phyloP scores from a whole-genome alignment of 176 grass and related monocot species.

The Coix lacrymajobi region DNA sequence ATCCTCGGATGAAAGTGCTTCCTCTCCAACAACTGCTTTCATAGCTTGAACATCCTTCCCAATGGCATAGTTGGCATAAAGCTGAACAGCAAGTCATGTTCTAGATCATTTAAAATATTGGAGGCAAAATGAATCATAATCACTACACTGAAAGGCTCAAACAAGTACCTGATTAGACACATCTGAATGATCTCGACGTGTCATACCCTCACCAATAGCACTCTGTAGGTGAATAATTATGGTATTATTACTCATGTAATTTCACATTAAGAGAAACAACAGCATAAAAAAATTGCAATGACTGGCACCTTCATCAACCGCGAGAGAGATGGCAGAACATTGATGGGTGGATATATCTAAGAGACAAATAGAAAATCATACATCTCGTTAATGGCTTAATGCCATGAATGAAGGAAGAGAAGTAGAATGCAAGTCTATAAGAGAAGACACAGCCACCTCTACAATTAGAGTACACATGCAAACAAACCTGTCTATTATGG shows the following conservation, averaged over 20 bases:
- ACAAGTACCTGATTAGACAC: conserved; percentile 79
- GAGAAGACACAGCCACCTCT: background rate
- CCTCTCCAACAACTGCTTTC: conserved; percentile 94
- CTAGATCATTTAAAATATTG: background rate
- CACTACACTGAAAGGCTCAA: background rate
- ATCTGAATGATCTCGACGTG: conserved; percentile 80
- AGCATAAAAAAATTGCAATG: background rate
- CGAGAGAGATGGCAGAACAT: conserved; percentile 87
- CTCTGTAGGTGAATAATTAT: conserved; percentile 43
- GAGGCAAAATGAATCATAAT: background rate
- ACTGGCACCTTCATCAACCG: conserved; percentile 74
- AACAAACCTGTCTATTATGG: conserved; percentile 76
- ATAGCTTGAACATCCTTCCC: conserved; percentile 95
- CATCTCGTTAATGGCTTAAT: background rate
- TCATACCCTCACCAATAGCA: conserved; percentile 97
- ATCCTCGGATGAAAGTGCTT: conserved; percentile 88
- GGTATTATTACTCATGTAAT: background rate
- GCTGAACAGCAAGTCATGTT: conserved; percentile 38
- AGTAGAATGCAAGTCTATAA: background rate
- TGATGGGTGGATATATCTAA: conserved; percentile 95
- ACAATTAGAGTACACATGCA: background rate
- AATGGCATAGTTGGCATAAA: conserved; percentile 91
- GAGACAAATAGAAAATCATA: background rate
- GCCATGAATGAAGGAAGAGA: background rate
- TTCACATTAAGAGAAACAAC: conserved; percentile 5